These are phyloP conservation scores for Conticribra guillardii DNA, from an alignment of 108 stramenopile genomes.

Conservation along the genomic window DNA sequence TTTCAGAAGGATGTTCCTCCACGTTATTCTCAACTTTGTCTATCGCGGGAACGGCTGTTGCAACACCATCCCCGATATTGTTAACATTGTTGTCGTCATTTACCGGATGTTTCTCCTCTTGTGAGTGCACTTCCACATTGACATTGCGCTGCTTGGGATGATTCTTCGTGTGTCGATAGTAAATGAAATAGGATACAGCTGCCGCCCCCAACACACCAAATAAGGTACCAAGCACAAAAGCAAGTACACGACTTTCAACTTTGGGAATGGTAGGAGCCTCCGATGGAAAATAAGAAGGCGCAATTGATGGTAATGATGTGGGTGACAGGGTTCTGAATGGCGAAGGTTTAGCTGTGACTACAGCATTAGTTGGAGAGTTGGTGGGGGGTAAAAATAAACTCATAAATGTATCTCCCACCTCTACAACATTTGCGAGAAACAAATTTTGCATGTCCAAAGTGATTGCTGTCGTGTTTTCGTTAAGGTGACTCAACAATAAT, in stretches of 20 bases:
- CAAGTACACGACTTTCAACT: neutral
- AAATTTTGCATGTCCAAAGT: neutral
- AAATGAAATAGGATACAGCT: neutral
- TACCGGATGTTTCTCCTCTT: too few relatives aligned
- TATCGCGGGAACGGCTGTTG: too few relatives aligned
- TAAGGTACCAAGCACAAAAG: neutral
- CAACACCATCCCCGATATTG: too few relatives aligned
- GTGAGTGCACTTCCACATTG: too few relatives aligned
- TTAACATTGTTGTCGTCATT: too few relatives aligned
- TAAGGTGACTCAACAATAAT: conserved; percentile 11
- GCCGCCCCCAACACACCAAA: conserved; percentile 1
- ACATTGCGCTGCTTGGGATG: too few relatives aligned
- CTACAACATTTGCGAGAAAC: neutral
- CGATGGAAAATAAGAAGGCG: conserved; percentile 4
- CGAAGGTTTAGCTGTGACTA: neutral
- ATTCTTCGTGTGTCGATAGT: neutral
- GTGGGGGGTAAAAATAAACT: neutral
- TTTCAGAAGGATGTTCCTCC: too few relatives aligned
- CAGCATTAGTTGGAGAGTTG: neutral
- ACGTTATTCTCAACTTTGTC: too few relatives aligned
- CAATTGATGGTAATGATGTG: neutral
- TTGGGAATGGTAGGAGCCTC: neutral
- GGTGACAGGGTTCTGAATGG: neutral
- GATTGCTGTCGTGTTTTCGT: neutral
- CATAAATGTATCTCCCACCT: neutral